Evolutionary conservation across 2,329 filamentous ascomycete genomes (phyloP), one percentile per base, ranked within the genome.

Genomic region (Albophoma yamanashiensis): DNA sequence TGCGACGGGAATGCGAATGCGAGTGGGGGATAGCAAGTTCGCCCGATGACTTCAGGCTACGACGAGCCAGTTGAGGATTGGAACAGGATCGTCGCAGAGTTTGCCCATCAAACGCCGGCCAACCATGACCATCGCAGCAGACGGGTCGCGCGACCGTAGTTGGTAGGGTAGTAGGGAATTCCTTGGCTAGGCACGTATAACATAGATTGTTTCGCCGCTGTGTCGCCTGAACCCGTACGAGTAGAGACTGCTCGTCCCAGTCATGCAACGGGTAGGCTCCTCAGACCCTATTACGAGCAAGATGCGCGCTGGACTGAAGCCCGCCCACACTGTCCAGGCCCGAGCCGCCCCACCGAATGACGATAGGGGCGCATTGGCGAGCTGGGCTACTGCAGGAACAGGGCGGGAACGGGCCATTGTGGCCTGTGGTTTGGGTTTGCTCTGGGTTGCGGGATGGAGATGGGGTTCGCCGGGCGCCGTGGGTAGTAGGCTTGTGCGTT

Each of bases 321-420:
- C 17, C 3, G 22, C 22, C 7, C 55, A 20, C 50, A 55, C 50
- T 38, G 50, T 38, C 20, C 50, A 8, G 31, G 50, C 31, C 50
- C 20, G 50, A 22, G 31, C 42, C 39, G 57, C 53, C 56, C 60
- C 62, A 57, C 60, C 55, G 27, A 56, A 61, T 58, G 56, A 58
- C 55, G 55, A 57, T 57, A 45, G 39, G 55, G 55, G 55, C 58
- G 60, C 60, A 60, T 60, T 57, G 58, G 58, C 56, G 56, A 57
- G 56, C 56, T 31, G 22, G 50, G 14, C 62, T 64, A 64, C 59
- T 61, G 62, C 63, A 62, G 63, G 59, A 62, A 62, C 63, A 63
- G 42, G 36, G 59, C 55, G 39, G 47, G 25, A 27, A 27, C 27
- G 55, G 22, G 38, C 55, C 27, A 22, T 56, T 27, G 36, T 20